Percentiles rank a stretch among this genome's conserved stretches.
Evolutionary conservation across 306 rosid species (phyloP).

Genomic region (Acacia crassicarpa): DNA sequence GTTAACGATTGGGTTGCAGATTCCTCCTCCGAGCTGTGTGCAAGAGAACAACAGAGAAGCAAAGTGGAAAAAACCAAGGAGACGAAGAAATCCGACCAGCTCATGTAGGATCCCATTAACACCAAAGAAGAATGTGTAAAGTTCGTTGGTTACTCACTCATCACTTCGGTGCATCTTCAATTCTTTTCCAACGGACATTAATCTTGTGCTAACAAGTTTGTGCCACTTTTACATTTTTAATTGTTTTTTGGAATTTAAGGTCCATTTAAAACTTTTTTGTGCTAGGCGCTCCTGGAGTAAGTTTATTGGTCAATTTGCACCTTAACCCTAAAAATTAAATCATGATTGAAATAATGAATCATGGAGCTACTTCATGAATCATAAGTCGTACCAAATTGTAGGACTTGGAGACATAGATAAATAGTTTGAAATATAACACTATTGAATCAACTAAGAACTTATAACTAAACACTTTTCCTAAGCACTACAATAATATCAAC

Average conservation of each 20-base stretch:
- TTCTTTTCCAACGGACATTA: no score
- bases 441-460: not conserved
- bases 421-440: not conserved
- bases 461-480: not conserved
- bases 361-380: not conserved
- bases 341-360: not conserved
- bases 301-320: no score
- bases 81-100: constrained; percentile 37
- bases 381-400: not conserved
- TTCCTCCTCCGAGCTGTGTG: constrained; percentile 34
- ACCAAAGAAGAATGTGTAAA: not conserved
- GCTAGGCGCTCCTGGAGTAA: no score
- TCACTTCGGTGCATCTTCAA: no score
- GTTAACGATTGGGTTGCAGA: constrained; percentile 50
- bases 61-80: constrained; percentile 32
- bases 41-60: constrained; percentile 44
- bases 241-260: no score
- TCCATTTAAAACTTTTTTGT: no score
- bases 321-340: not conserved
- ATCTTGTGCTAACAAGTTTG: no score
- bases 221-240: no score
- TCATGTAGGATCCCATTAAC: constrained; percentile 38
- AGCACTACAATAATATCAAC: not conserved
- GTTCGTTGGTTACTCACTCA: not conserved
- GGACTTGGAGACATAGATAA: not conserved